Evolutionary conservation across 768 basidiomycete genomes (phyloP).

Genomic region (Hygrophorus russula): DNA sequence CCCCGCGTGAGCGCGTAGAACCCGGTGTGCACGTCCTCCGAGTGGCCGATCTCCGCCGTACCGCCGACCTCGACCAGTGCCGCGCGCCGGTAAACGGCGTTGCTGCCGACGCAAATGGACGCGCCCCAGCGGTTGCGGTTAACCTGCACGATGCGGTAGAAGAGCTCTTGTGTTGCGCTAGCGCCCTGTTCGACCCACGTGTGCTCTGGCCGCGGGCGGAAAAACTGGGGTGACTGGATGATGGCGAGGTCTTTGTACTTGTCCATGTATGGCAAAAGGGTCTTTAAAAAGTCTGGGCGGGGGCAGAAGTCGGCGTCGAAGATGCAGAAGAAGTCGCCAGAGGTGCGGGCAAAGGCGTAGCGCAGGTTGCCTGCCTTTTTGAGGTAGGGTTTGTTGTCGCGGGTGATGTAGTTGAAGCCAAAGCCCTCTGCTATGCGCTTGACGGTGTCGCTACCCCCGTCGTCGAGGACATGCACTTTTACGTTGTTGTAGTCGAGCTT

Average conservation of each 20-base stretch:
- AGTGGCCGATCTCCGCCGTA: constrained; percentile 16
- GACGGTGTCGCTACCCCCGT: constrained; percentile 15
- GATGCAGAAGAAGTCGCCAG: constrained; percentile 18
- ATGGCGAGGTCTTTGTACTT: constrained; percentile 15
- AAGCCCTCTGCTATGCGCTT: constrained; percentile 12
- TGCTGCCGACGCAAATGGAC: constrained; percentile 17
- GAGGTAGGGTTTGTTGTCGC: constrained; percentile 16
- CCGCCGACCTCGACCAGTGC: constrained; percentile 16
- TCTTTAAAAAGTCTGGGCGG: constrained; percentile 15
- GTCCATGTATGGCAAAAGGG: constrained; percentile 16
- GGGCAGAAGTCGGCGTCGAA: constrained; percentile 21
- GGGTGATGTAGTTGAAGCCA: constrained; percentile 17
- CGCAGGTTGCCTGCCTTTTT: constrained; percentile 20
- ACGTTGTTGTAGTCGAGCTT: constrained; percentile 16
- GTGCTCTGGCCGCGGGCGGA: constrained; percentile 14
- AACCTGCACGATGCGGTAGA: constrained; percentile 17
- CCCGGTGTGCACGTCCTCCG: constrained; percentile 18
- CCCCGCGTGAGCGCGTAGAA: constrained; percentile 18
- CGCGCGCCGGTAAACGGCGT: constrained; percentile 17
- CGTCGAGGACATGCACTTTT: constrained; percentile 18
- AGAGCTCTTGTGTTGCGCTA: constrained; percentile 15
- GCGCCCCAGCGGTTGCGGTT: constrained; percentile 18
- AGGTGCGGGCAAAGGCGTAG: constrained; percentile 15
- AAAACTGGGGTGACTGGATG: constrained; percentile 19
- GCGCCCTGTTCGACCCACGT: constrained; percentile 20